Evolutionary conservation across 2,329 filamentous ascomycete species (phyloP), one percentile per base, ranked within the genome.

Genomic region (Bipolaris oryzae): DNA sequence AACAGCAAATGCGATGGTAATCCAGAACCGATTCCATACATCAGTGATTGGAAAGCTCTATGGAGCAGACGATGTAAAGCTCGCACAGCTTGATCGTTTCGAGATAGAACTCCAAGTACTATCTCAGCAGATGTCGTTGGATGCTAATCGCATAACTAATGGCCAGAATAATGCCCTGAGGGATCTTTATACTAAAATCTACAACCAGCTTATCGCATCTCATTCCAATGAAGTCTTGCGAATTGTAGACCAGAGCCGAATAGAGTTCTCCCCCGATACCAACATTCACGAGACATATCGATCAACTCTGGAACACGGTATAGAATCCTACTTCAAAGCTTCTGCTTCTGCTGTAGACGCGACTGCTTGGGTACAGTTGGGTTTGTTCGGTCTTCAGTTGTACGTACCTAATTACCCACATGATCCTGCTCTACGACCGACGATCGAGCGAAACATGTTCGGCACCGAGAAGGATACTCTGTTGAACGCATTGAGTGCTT

Each of bases 401-500:
- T 97, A 94, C 70, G 87, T 98, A 2, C 93, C 96, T 0, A 89
- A 96, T 74, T 88, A 89, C 63, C 84, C 90, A 3, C 95, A 94
- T 68, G 95, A 99, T 74, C 95, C 95, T 1, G 87, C 86, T 1
- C 73, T 87, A 33, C 79, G 79, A 47, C 77, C 84, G 6, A 80
- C 81, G 50, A 84, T 96, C 16, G 88, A 92, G 65, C 84, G 86
- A 18, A 75, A 82, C 51, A 78, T 85, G 20, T 82, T 89, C 69
- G 72, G 79, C 16, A 80, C 87, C 54, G 81, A 89, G 37, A 83
- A 85, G 44, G 62, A 73, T 3, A 78, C 82, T 9, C 76, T 96
- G 1, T 73, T 80, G 11, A 70, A 77, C 5, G 87, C 86, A 55
- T 80, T 92, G 1, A 67, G 81, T 5, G 84, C 86, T 0, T 78